Evolutionary conservation across 2,329 filamentous ascomycete genomes (phyloP).

Genomic region (Clonostachys chloroleuca): DNA sequence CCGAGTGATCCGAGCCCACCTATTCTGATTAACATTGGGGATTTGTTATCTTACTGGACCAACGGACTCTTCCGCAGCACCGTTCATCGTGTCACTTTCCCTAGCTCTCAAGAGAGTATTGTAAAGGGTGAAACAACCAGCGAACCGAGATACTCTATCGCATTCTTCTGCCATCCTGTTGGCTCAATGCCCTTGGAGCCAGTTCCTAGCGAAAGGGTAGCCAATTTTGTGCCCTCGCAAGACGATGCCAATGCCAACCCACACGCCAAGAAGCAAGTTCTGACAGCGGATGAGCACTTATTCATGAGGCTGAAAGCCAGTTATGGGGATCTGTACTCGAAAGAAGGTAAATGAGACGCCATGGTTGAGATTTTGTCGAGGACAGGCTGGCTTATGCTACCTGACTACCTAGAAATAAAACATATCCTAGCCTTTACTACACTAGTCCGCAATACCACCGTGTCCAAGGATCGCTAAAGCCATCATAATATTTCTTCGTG

Average conservation of each 20-base stretch:
- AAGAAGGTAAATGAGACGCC: not conserved
- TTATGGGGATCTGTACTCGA: constrained; percentile 51
- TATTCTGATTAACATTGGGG: constrained; percentile 74
- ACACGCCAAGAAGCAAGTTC: constrained; percentile 46
- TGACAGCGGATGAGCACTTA: constrained; percentile 62
- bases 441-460: constrained; percentile 37
- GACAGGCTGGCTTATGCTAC: not conserved
- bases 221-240: constrained; percentile 26
- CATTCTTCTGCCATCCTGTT: constrained; percentile 64
- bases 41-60: constrained; percentile 81
- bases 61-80: constrained; percentile 82
- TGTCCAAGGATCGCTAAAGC: constrained; percentile 33
- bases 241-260: constrained; percentile 31
- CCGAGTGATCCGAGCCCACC: constrained; percentile 61
- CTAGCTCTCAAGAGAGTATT: constrained; percentile 13
- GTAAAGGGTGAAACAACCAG: constrained; percentile 38
- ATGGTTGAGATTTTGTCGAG: too few species aligned
- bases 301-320: constrained; percentile 55
- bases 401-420: not conserved
- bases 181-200: constrained; percentile 45
- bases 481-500: constrained; percentile 22
- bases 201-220: constrained; percentile 57
- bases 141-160: constrained; percentile 60
- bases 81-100: constrained; percentile 82
- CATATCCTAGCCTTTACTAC: constrained; percentile 10